Evolutionary conservation across 2,329 filamentous ascomycete species (phyloP), one percentile per base, ranked within the genome.

Genomic region (Ophiosphaerella korrae): DNA sequence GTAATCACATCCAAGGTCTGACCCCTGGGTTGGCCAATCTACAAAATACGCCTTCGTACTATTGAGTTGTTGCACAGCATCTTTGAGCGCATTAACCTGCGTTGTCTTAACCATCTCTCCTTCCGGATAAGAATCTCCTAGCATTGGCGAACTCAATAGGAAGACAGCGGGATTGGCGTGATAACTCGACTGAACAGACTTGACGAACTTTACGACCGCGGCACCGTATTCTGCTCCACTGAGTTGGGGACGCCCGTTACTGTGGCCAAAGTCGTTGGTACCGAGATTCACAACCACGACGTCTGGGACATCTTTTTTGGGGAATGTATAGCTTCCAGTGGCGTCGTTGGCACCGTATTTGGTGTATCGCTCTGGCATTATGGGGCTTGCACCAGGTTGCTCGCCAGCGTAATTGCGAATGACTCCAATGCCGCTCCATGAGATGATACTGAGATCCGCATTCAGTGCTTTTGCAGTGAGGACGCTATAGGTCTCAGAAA

Each of bases 371-470:
- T 72, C 60, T 0, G 76, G 75, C 69, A 78, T 75, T 3, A 73
- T 53, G 5, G 75, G 72, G 7, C 57, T 56, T 2, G 61, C 60
- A 34, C 75, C 72, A 2, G 63, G 53, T 16, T 58, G 45, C 0
- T 48, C 38, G 3, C 58, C 50, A 16, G 58, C 63, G 53, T 74
- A 76, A 60, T 79, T 79, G 14, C 77, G 71, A 0, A 66, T 70
- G 2, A 79, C 46, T 2, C 77, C 77, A 56, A 77, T 78, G 37
- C 76, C 76, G 46, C 74, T 76, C 76, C 76, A 78, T 1, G 77
- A 76, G 5, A 79, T 66, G 36, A 78, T 67, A 43, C 67, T 70
- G 52, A 78, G 78, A 54, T 78, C 76, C 32, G 76, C 77, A 9
- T 61, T 60, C 18, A 79, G 61, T n/a, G 68, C 67, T 6, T 63